phyloP scores from a whole-genome alignment of 495 filamentous ascomycete species.

The Podospora didyma region DNA sequence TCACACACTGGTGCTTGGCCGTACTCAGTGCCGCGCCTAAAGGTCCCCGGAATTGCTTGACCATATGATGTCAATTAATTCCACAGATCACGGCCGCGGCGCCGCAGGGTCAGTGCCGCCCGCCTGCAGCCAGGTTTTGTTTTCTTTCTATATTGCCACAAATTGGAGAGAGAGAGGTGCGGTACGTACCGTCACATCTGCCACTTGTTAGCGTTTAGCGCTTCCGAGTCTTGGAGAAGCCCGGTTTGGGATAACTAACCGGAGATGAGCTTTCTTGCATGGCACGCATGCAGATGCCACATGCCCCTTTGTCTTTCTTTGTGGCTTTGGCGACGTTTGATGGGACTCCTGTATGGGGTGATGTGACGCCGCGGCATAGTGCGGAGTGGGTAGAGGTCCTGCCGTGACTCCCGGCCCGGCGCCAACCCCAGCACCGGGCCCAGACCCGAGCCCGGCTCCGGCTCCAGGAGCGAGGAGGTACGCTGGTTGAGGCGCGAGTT shows the following conservation, averaged over 20 bases:
- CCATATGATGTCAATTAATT: slow-evolving; percentile 29
- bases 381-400: slow-evolving; percentile 25
- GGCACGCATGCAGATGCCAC: slow-evolving; percentile 96
- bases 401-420: slow-evolving; percentile 6
- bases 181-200: slow-evolving; percentile 51
- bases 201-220: slow-evolving; percentile 12
- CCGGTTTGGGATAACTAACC: slow-evolving; percentile 34
- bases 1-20: slow-evolving; percentile 27
- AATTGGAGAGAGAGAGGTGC: slow-evolving; percentile 8
- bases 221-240: slow-evolving; percentile 7
- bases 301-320: slow-evolving; percentile 87
- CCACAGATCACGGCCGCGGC: slow-evolving; percentile 20
- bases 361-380: slow-evolving; percentile 33
- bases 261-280: slow-evolving; percentile 92
- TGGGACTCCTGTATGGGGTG: slow-evolving; percentile 32
- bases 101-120: slow-evolving; percentile 19
- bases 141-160: slow-evolving; percentile 18
- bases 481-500: slow-evolving; percentile 26
- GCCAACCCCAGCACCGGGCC: too few species aligned
- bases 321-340: slow-evolving; percentile 55
- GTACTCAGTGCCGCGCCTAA: slow-evolving; percentile 27
- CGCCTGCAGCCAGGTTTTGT: slow-evolving; percentile 19
- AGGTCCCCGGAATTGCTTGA: slow-evolving; percentile 26
- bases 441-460: neutral
- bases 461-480: slow-evolving; percentile 32